A percentile compares a stretch with the other conserved stretches of the same genome.
phyloP scores from a whole-genome alignment of 163 green algal genomes.

The Scenedesmus sp. region DNA sequence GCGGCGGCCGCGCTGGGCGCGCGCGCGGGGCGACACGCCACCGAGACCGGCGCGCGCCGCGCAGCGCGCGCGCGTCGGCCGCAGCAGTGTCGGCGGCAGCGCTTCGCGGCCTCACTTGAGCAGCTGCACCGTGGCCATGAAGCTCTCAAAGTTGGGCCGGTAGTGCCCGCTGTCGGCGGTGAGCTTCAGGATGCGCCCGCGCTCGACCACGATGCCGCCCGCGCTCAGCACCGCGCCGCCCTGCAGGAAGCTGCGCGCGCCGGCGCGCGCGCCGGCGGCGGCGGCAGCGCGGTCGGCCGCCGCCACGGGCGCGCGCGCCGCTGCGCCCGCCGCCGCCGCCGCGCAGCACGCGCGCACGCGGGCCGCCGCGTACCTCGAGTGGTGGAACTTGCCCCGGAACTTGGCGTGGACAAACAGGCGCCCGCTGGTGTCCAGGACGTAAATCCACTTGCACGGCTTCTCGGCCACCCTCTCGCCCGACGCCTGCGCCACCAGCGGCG shows the following conservation, averaged over 20 bases:
- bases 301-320: too few species aligned
- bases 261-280: too few species aligned
- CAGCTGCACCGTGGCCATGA: constrained; percentile 43
- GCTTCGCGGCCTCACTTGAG: too few species aligned
- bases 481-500: neutral
- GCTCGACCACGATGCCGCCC: constrained; percentile 40
- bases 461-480: neutral
- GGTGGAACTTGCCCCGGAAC: constrained; percentile 46
- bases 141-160: constrained; percentile 45
- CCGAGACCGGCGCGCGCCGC: too few species aligned
- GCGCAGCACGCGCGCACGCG: too few species aligned
- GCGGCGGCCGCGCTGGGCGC: too few species aligned
- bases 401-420: constrained; percentile 50
- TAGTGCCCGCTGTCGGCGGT: constrained; percentile 49
- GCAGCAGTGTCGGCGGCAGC: too few species aligned
- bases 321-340: too few species aligned
- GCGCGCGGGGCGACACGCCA: too few species aligned
- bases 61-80: too few species aligned
- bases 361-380: too few species aligned
- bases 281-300: too few species aligned
- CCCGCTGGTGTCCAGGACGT: constrained; percentile 36
- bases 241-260: constrained; percentile 46
- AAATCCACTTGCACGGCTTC: constrained; percentile 53
- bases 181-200: constrained; percentile 42
- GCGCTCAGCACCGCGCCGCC: constrained; percentile 42